Evolutionary conservation across 2,329 filamentous ascomycete species (phyloP), one percentile per base, ranked within the genome.

Genomic region (Pseudogymnoascus sp.): DNA sequence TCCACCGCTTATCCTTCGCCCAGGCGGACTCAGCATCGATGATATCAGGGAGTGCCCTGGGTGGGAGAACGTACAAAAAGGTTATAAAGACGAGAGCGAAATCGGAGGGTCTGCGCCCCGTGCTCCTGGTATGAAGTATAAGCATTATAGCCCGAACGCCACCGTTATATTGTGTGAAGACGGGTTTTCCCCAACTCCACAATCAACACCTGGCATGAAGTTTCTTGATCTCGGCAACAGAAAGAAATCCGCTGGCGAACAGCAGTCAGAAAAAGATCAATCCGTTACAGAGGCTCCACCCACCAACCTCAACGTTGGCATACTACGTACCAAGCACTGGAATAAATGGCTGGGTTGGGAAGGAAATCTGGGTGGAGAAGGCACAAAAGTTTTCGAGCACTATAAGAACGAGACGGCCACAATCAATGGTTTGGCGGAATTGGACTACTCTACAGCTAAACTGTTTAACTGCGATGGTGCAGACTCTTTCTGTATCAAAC

Each of bases 51-150:
- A 78, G 42, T 91, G 88, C 71, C 78, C 82, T 0, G 93, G 93
- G 0, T 99, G 95, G 93, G 88, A 92, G 73, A 77, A 83, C 40
- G 90, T 91, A 0, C 80, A 82, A 66, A 85, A 88, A 65, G 93
- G 84, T 10, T 97, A 97, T 75, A 86, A 88, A 71, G 91, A 96
- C 70, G 82, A 83, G 64, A 85, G 85, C 14, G 85, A 91, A 70
- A 80, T 84, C 18, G 87, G 84, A 4, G 84, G 83, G 61, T 78
- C 66, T n/a, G 81, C 83, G 8, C 95, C 95, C 0, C 82, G 91
- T 64, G 95, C 95, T 0, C 95, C 95, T 0, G 95, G 95, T 0
- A 99, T 99, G 95, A 99, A 99, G 77, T 99, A 99, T 74, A 91
- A 95, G 73, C 95, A 99, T 74, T 99, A 99, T 72, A 96, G 93